These are phyloP conservation scores for Amylocystis lapponica DNA, from an alignment of 768 basidiomycete genomes.

Conservation along the genomic window DNA sequence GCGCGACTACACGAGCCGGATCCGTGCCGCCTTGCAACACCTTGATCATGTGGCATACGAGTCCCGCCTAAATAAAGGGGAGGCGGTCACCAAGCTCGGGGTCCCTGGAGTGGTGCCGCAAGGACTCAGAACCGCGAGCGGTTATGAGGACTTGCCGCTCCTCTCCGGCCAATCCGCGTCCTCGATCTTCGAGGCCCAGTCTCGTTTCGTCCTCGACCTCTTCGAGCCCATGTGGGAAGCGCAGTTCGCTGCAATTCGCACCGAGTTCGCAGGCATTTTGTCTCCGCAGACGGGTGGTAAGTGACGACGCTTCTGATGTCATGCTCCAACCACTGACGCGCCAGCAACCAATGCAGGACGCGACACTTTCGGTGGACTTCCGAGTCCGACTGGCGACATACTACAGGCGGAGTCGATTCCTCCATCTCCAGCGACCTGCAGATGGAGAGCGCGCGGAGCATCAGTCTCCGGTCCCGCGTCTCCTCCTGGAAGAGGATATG, in stretches of 20 bases:
- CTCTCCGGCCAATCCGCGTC: background rate
- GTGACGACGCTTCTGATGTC: too few relatives aligned
- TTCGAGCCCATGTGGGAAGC: slow-evolving; percentile 8
- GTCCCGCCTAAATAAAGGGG: too few relatives aligned
- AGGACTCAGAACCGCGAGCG: too few relatives aligned
- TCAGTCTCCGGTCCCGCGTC: background rate
- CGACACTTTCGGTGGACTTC: too few relatives aligned
- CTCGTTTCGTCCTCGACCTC: slow-evolving; percentile 5
- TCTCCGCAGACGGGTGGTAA: background rate
- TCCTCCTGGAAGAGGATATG: background rate
- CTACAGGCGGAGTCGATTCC: background rate
- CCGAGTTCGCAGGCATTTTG: background rate
- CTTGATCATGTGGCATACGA: background rate
- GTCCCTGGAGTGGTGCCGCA: too few relatives aligned
- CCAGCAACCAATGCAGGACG: too few relatives aligned
- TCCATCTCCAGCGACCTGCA: background rate
- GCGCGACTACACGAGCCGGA: background rate
- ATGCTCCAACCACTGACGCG: too few relatives aligned
- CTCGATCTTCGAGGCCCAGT: slow-evolving; percentile 5
- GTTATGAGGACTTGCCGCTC: background rate
- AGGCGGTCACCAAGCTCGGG: too few relatives aligned
- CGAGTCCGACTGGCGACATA: background rate
- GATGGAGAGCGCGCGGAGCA: background rate
- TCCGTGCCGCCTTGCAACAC: slow-evolving; percentile 2
- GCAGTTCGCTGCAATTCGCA: slow-evolving; percentile 8